Conservation (phyloP, 2,329 filamentous ascomycete genomes). For the Fusarium sp. region DNA sequence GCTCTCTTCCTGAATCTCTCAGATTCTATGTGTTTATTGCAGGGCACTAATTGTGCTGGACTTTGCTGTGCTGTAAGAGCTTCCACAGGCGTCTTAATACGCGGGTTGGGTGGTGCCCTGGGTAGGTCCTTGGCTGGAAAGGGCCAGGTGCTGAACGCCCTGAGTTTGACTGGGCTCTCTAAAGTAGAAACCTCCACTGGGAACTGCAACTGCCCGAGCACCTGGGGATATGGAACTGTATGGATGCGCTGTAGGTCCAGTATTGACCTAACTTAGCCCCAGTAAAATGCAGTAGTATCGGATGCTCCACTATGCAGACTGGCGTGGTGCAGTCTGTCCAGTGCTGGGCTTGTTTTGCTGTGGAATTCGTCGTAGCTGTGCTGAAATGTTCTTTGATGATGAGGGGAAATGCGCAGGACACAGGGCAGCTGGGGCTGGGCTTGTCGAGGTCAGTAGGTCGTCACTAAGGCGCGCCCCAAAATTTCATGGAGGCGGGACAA, state of each 20-base stretch:
- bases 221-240: background rate
- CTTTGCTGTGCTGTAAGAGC: constrained; percentile 2
- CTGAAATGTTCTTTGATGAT: constrained; percentile 57
- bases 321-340: constrained; percentile 3
- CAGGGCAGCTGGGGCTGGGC: constrained; percentile 12
- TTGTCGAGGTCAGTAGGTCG: constrained; percentile 11
- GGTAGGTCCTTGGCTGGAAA: background rate
- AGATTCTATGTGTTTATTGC: constrained; percentile 9
- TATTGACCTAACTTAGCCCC: constrained; percentile 4
- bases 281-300: constrained; percentile 4
- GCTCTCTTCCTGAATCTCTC: constrained; percentile 16
- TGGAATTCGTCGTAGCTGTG: constrained; percentile 50
- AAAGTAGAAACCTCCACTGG: constrained; percentile 5
- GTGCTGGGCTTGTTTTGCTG: constrained; percentile 31
- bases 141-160: constrained; percentile 2
- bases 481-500: constrained; percentile 14
- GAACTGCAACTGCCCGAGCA: background rate
- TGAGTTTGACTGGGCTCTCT: background rate
- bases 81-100: background rate
- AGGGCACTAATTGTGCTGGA: constrained; percentile 11
- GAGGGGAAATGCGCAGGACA: constrained; percentile 51
- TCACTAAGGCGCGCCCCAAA: constrained; percentile 10
- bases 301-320: constrained; percentile 32
- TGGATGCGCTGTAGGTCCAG: background rate
- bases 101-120: constrained; percentile 1